Evolutionary conservation across 108 stramenopile genomes (phyloP), one percentile per base, ranked within the genome.

Genomic region (Cyclotella sp.): DNA sequence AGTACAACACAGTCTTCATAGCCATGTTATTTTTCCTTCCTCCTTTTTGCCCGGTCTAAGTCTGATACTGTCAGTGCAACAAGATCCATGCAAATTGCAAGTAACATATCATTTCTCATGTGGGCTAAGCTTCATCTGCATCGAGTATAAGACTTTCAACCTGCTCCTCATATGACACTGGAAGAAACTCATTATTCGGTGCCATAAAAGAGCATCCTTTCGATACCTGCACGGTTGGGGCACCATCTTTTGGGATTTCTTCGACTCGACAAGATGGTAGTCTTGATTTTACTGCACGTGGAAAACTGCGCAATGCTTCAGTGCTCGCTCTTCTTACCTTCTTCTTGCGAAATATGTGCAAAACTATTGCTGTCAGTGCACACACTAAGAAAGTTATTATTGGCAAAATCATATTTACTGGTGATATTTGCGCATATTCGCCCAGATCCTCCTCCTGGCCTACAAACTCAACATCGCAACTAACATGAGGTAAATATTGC

Each of bases 391-490:
- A 73, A 26, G 47, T 27, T 0, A 47, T 52, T 0, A 70, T 77
- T 19, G 76, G 76, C 24, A 77, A 49, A 27, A 70, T 49, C 68
- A 77, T 70, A n/a, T 69, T 70, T 15, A 16, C 6, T 28, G 47
- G 58, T 10, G 43, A 34, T 34, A 77, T 61, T 63, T 52, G 76
- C 12, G 76, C 34, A 63, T 62, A 70, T 21, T 58, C 69, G 14
- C 55, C 66, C 1, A 27, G 34, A 21, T 59, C 75, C n/a, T 49
- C 29, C n/a, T 58, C 55, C 22, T 70, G 39, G 2, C 11, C 30
- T 2, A 34, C 16, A 7, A 70, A 69, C 27, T 77, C 68, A 40
- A 69, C 68, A 53, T 62, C 16, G 42, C 68, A 77, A 22, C 46
- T 45, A 10, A 60, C 3, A 14, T 42, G 2, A 21, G 42, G 27